These are phyloP conservation scores for Beauveria pseudobassiana DNA, from an alignment of 2,329 filamentous ascomycete genomes.

Conservation along the genomic window DNA sequence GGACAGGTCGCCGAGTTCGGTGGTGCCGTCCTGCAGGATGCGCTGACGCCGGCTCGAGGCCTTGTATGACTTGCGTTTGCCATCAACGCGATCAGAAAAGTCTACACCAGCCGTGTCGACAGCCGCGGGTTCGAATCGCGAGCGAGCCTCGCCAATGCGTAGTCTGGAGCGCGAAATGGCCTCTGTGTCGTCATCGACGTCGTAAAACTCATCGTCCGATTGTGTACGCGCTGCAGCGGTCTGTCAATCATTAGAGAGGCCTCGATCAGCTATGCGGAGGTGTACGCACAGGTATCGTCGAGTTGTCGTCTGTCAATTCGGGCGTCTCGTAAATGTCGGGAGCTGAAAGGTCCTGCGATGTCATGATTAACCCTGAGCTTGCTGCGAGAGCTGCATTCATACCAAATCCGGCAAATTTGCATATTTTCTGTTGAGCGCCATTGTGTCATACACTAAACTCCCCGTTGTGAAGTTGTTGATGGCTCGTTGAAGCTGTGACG, in stretches of 20 bases:
- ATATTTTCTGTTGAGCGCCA: slow-evolving; percentile 76
- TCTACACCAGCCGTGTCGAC: slow-evolving; percentile 74
- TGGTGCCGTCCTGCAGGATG: slow-evolving; percentile 53
- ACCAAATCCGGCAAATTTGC: slow-evolving; percentile 74
- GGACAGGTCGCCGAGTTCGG: slow-evolving; percentile 66
- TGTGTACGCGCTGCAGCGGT: slow-evolving; percentile 48
- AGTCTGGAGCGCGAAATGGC: slow-evolving; percentile 71
- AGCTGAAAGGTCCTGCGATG: slow-evolving; percentile 66
- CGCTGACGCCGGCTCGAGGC: slow-evolving; percentile 61
- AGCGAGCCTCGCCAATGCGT: slow-evolving; percentile 70
- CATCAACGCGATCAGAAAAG: slow-evolving; percentile 81
- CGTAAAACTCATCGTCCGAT: slow-evolving; percentile 56
- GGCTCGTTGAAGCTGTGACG: neutral
- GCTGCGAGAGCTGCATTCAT: slow-evolving; percentile 19
- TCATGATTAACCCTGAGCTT: slow-evolving; percentile 17
- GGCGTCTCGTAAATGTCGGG: slow-evolving; percentile 97
- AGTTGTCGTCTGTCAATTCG: slow-evolving; percentile 82
- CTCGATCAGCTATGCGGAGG: neutral
- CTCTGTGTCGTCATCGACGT: slow-evolving; percentile 53
- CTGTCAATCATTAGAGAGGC: slow-evolving; percentile 28
- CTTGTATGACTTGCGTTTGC: slow-evolving; percentile 77
- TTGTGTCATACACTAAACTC: slow-evolving; percentile 24
- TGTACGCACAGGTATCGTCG: slow-evolving; percentile 65
- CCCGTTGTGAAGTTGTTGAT: neutral
- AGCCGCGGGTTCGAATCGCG: slow-evolving; percentile 65